Percentiles rank a stretch among this genome's conserved stretches.
Evolutionary conservation across 345 rosid genomes (phyloP).

Genomic region (Dipteronia sinensis): DNA sequence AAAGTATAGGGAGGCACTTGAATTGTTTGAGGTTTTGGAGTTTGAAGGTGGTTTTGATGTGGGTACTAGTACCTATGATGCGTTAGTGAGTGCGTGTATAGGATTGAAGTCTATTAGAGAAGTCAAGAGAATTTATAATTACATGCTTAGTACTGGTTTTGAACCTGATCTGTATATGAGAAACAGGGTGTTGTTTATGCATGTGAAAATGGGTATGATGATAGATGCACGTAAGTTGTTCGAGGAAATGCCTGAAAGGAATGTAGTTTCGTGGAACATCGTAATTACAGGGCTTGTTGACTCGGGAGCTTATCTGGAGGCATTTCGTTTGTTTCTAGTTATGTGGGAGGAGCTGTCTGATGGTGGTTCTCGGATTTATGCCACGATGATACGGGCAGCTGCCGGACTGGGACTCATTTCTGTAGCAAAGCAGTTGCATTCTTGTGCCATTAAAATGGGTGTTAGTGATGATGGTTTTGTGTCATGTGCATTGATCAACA

Average conservation of each 20-base stretch:
- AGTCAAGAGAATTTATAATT: slow-evolving; percentile 62
- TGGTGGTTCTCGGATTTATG: slow-evolving; percentile 52
- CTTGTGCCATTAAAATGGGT: slow-evolving; percentile 62
- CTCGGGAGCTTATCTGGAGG: slow-evolving; percentile 60
- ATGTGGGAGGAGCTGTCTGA: slow-evolving; percentile 85
- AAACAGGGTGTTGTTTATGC: slow-evolving; percentile 72
- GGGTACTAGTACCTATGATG: slow-evolving; percentile 64
- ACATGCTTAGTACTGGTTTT: slow-evolving; percentile 56
- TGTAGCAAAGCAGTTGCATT: slow-evolving; percentile 69
- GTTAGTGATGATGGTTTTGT: slow-evolving; percentile 53
- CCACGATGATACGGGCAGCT: slow-evolving; percentile 67
- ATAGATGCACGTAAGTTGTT: slow-evolving; percentile 66
- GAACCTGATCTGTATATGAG: slow-evolving; percentile 62
- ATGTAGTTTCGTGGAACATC: slow-evolving; percentile 64
- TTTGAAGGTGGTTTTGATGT: slow-evolving; percentile 50
- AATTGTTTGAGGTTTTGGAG: slow-evolving; percentile 80
- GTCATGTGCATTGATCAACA: slow-evolving; percentile 75
- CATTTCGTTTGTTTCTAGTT: slow-evolving; percentile 57
- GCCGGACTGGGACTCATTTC: slow-evolving; percentile 63
- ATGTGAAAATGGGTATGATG: slow-evolving; percentile 77
- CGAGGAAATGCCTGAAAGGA: slow-evolving; percentile 74
- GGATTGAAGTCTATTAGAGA: slow-evolving; percentile 66
- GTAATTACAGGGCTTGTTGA: slow-evolving; percentile 65
- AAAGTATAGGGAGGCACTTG: slow-evolving; percentile 69
- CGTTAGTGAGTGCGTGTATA: slow-evolving; percentile 73